A percentile compares a stretch with the other conserved stretches of the same genome.
phyloP scores from a whole-genome alignment of 768 basidiomycete species.

The Pisolithus microcarpus region DNA sequence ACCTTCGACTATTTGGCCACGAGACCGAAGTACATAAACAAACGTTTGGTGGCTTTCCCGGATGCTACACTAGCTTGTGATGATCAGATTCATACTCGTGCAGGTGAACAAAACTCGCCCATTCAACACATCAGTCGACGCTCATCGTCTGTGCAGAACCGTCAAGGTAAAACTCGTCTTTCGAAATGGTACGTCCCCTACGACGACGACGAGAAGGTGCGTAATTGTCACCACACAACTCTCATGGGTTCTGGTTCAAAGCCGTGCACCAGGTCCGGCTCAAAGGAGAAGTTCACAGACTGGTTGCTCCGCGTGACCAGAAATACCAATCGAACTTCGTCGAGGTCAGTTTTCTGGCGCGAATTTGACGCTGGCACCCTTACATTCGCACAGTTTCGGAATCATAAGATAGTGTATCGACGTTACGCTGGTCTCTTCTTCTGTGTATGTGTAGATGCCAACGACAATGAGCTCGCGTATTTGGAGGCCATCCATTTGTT shows the following conservation, averaged over 20 bases:
- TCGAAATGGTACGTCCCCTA: slow-evolving; percentile 99
- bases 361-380: not conserved
- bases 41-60: not conserved
- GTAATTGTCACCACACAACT: slow-evolving; percentile 3
- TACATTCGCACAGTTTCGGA: slow-evolving; percentile 68
- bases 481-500: slow-evolving; percentile 97
- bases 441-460: slow-evolving; percentile 94
- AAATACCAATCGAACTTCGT: slow-evolving; percentile 99
- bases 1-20: not conserved
- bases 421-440: slow-evolving; percentile 98
- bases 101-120: slow-evolving; percentile 49
- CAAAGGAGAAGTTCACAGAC: slow-evolving; percentile 90
- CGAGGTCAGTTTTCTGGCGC: slow-evolving; percentile 55
- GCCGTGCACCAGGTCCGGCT: slow-evolving; percentile 62
- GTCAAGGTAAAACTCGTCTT: slow-evolving; percentile 94
- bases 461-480: slow-evolving; percentile 97
- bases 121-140: not conserved
- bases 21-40: not conserved
- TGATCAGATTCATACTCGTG: slow-evolving; percentile 98
- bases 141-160: slow-evolving; percentile 51
- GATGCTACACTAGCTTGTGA: slow-evolving; percentile 26
- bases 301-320: slow-evolving; percentile 95
- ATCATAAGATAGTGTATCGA: slow-evolving; percentile 95
- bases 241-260: slow-evolving; percentile 1
- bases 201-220: slow-evolving; percentile 97